A percentile compares a stretch with the other conserved stretches of the same genome.
Evolutionary conservation across 2,329 filamentous ascomycete genomes (phyloP).

Genomic region (Sporothrix mexicana): DNA sequence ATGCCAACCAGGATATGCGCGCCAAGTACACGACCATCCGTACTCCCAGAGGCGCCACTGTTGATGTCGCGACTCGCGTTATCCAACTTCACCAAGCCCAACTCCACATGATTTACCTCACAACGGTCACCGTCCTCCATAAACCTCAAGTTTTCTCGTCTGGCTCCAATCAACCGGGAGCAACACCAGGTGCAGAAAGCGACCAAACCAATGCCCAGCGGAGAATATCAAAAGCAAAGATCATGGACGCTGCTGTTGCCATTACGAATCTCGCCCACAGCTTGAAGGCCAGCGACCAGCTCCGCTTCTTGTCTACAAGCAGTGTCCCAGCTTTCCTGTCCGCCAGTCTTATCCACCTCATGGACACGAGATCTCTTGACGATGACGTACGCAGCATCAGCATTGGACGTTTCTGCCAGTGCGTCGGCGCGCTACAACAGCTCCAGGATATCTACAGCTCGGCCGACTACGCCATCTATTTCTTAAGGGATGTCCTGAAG

Average conservation of each 20-base stretch:
- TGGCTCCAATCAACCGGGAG: not conserved
- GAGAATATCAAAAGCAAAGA: slow-evolving; percentile 1
- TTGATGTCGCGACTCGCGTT: not conserved
- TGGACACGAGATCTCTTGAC: not conserved
- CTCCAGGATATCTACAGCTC: slow-evolving; percentile 28
- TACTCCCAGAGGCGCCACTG: not conserved
- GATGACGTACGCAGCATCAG: slow-evolving; percentile 3
- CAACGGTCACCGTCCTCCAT: not conserved
- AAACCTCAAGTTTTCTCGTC: not conserved
- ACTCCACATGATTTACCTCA: not conserved
- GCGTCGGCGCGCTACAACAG: slow-evolving; percentile 14
- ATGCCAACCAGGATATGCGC: not conserved
- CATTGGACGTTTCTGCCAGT: slow-evolving; percentile 24
- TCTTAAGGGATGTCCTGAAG: not conserved
- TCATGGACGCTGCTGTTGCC: not conserved
- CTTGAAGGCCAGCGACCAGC: not conserved
- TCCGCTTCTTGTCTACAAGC: not conserved
- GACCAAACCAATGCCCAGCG: not conserved
- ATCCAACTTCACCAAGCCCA: not conserved
- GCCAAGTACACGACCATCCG: not conserved
- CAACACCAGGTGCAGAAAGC: not conserved
- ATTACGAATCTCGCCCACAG: not conserved
- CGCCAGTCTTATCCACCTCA: not conserved
- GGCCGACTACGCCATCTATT: slow-evolving; percentile 19
- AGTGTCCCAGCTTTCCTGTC: not conserved